Conservation (phyloP, 2,329 filamentous ascomycete species). For the Plectosphaerella sp. region DNA sequence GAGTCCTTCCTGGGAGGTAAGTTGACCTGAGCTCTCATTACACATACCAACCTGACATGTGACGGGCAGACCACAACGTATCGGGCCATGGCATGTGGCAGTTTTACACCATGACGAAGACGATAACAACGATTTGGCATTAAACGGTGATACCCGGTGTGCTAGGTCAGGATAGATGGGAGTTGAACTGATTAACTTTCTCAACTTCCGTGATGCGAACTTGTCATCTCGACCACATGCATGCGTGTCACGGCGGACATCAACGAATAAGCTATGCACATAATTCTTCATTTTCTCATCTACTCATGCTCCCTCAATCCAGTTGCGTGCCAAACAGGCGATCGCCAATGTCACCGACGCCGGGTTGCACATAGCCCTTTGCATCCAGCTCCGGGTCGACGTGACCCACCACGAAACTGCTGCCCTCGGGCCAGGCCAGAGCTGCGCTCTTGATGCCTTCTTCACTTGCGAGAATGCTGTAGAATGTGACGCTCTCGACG, state of each 20-base stretch:
- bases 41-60: constrained; percentile 44
- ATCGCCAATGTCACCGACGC: constrained; percentile 41
- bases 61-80: constrained; percentile 61
- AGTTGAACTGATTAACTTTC: too few relatives aligned
- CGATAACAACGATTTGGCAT: constrained; percentile 65
- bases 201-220: too few relatives aligned
- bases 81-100: constrained; percentile 66
- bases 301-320: not conserved
- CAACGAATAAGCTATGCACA: too few relatives aligned
- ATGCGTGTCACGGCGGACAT: too few relatives aligned
- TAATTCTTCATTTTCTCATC: not conserved
- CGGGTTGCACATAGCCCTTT: constrained; percentile 46
- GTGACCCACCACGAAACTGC: constrained; percentile 21
- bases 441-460: constrained; percentile 50
- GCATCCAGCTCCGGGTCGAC: constrained; percentile 47
- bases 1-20: not conserved
- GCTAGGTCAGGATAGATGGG: too few relatives aligned
- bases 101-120: constrained; percentile 73
- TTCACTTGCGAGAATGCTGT: constrained; percentile 51
- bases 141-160: not conserved
- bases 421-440: constrained; percentile 41
- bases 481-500: constrained; percentile 54
- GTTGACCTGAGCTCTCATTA: not conserved
- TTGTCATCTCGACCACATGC: too few relatives aligned
- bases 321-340: constrained; percentile 41